Evolutionary conservation across 305 asterid genomes (phyloP), one percentile per base, ranked within the genome.

Genomic region (Fraxinus nigra): DNA sequence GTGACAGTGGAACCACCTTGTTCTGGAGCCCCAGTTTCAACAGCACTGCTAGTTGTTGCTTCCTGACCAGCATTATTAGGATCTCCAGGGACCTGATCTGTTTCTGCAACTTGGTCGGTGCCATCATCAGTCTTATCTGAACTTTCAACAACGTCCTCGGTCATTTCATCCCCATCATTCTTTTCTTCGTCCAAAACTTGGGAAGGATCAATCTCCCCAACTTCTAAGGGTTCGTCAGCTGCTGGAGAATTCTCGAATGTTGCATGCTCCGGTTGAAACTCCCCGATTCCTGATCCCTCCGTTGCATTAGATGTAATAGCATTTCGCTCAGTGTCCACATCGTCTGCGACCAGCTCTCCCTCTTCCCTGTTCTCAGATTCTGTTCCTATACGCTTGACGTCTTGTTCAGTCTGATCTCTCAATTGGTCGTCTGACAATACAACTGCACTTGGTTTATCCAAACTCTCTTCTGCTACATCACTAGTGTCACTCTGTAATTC

Each of bases 341-440:
- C 82, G 30, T 94, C 98, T 10, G 88, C 78, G 61, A 75, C 89
- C 80, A 92, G 79, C 88, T 94, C 99, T 22, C 97, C 98, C 89
- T 94, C 99, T 84, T 96, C 99, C 85, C 87, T 88, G 28, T 86
- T 86, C 77, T 85, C 92, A 18, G 88, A 84, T 82, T 93, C 98
- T 26, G 87, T 78, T 56, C 87, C 87, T 73, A 84, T 86, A 69
- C 76, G 90, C 88, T 89, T 95, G 73, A 87, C 84, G 65, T 91
- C 97, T 77, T 92, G 94, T 77, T 92, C 98, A 7, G 87, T 89
- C 86, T 85, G 88, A 81, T 87, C 87, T 65, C 88, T 89, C 77
- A 87, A 77, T 20, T 85, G 87, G 77, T 90, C 97, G 63, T 90
- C 97, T 32, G 88, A 85, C 16, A 79, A 80, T 10, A 82, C 24